Evolutionary conservation across 2,329 filamentous ascomycete genomes (phyloP).

Genomic region (Fusarium albosuccineum): DNA sequence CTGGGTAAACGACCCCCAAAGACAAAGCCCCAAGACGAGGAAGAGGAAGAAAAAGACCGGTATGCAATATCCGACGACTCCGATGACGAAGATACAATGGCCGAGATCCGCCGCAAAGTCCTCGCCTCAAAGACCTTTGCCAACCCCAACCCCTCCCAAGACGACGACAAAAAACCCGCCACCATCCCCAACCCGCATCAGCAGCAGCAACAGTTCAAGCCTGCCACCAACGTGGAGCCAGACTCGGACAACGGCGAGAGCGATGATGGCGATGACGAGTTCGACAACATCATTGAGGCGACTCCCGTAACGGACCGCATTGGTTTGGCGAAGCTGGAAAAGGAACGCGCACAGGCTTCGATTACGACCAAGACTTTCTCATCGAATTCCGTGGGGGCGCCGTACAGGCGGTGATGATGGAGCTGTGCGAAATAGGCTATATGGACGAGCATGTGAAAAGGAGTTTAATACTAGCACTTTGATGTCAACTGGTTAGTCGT

Average conservation of each 20-base stretch:
- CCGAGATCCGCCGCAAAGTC: conserved; percentile 89
- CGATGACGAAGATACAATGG: conserved; percentile 89
- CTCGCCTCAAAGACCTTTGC: conserved; percentile 91
- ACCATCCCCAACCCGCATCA: conserved; percentile 71
- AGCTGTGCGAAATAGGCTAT: not conserved
- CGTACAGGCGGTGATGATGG: conserved; percentile 57
- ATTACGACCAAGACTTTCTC: conserved; percentile 66
- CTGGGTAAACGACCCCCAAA: conserved; percentile 66
- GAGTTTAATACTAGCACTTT: not conserved
- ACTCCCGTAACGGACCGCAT: conserved; percentile 89
- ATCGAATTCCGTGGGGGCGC: conserved; percentile 62
- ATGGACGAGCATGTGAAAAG: conserved; percentile 1
- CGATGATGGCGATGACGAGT: conserved; percentile 75
- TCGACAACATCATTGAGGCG: conserved; percentile 93
- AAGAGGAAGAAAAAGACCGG: conserved; percentile 70
- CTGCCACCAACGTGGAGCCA: conserved; percentile 76
- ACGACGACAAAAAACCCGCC: conserved; percentile 68
- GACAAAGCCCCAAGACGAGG: conserved; percentile 49
- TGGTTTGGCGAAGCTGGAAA: conserved; percentile 71
- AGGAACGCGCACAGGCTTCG: conserved; percentile 63
- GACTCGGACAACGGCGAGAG: conserved; percentile 74
- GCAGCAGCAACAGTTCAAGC: conserved; percentile 57
- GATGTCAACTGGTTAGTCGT: not conserved
- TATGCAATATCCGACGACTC: conserved; percentile 83
- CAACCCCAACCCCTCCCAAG: conserved; percentile 51